Conservation (phyloP, 2,329 filamentous ascomycete genomes). For the Emericellopsis cladophorae region DNA sequence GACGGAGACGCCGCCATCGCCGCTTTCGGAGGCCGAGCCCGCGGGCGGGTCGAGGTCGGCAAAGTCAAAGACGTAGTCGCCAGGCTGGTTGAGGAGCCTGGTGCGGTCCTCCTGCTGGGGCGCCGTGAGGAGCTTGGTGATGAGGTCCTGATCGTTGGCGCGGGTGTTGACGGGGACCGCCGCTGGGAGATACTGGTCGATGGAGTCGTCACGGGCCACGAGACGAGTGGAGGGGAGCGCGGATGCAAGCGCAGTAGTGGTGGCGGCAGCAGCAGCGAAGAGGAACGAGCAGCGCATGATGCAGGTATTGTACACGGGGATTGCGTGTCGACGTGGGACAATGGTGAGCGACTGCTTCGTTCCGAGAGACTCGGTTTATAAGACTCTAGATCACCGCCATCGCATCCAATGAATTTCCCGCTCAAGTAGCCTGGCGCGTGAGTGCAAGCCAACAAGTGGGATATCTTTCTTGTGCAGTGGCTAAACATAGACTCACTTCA, state of each 20-base stretch:
- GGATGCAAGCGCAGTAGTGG: background rate
- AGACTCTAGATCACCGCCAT: no score
- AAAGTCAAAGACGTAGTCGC: slow-evolving; percentile 1
- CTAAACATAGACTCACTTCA: no score
- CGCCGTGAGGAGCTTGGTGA: background rate
- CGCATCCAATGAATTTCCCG: no score
- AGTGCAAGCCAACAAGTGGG: no score
- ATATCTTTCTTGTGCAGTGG: no score
- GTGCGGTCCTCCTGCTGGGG: background rate
- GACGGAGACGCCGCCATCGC: background rate
- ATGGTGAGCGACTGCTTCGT: no score
- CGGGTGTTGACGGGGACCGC: background rate
- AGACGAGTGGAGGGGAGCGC: background rate
- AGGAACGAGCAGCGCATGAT: background rate
- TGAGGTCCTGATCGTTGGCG: background rate
- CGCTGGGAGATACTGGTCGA: background rate
- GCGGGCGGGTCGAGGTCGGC: background rate
- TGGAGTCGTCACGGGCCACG: background rate
- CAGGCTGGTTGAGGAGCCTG: background rate
- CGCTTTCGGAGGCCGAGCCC: background rate
- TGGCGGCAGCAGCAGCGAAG: background rate
- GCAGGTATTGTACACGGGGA: background rate
- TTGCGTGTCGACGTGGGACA: background rate
- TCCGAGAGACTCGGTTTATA: no score
- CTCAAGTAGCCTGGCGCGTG: no score